Percentiles rank a stretch among this genome's conserved stretches.
phyloP scores from a whole-genome alignment of 768 basidiomycete genomes.

The Tylopilus intermedius region DNA sequence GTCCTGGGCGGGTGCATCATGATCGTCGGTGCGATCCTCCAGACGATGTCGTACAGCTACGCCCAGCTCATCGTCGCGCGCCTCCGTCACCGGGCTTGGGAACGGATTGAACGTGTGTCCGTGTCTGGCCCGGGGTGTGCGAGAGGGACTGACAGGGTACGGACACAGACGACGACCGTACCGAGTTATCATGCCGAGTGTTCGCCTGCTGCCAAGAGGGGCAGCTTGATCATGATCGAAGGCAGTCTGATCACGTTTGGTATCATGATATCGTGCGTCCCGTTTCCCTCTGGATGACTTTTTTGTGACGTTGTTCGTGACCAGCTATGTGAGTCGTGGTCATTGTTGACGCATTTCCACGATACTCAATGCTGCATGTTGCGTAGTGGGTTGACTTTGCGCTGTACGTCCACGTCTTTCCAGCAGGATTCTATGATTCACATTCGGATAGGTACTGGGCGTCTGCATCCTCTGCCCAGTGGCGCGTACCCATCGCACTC shows the following conservation, averaged over 20 bases:
- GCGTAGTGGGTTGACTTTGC: slow-evolving; percentile 61
- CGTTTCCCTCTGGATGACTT: not conserved
- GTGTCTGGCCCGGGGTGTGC: too few relatives aligned
- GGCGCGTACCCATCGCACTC: slow-evolving; percentile 59
- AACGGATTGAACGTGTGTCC: too few relatives aligned
- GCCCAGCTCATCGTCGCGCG: too few relatives aligned
- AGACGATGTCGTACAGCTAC: too few relatives aligned
- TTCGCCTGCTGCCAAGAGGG: slow-evolving; percentile 53
- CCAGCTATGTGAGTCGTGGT: slow-evolving; percentile 21
- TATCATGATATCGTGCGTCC: slow-evolving; percentile 54
- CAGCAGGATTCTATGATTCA: not conserved
- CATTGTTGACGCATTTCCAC: not conserved
- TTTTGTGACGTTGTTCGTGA: not conserved
- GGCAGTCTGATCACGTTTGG: slow-evolving; percentile 61
- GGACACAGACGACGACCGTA: slow-evolving; percentile 53
- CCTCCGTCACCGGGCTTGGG: too few relatives aligned
- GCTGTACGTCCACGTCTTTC: slow-evolving; percentile 34
- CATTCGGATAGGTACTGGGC: slow-evolving; percentile 42
- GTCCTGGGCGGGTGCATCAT: not conserved
- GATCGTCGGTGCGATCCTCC: too few relatives aligned
- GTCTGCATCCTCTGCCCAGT: slow-evolving; percentile 47
- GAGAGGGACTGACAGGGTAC: too few relatives aligned
- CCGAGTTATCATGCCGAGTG: slow-evolving; percentile 66
- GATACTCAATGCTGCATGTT: slow-evolving; percentile 5
- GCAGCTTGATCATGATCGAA: slow-evolving; percentile 61